Conservation (phyloP, 768 basidiomycete genomes). For the Hydnomerulius pinastri region DNA sequence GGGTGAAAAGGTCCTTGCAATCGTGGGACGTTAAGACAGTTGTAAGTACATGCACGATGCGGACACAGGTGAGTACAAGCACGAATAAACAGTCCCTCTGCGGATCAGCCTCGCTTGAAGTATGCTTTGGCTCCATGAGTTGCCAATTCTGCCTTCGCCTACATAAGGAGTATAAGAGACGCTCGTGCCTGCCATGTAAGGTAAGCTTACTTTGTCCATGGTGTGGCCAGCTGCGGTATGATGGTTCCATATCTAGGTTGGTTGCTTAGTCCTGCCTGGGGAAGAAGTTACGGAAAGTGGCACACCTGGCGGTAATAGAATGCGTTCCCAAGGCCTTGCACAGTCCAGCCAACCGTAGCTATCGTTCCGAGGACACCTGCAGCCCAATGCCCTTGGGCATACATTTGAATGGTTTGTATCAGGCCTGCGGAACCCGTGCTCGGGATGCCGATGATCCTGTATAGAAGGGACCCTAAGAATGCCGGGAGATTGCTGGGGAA, state of each 20-base stretch:
- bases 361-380: conserved; percentile 82
- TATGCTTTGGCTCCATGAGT: conserved; percentile 86
- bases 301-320: conserved; percentile 79
- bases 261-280: conserved; percentile 6
- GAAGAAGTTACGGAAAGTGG: conserved; percentile 16
- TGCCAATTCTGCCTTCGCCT: conserved; percentile 86
- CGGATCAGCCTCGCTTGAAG: conserved; percentile 73
- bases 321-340: conserved; percentile 82
- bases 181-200: neutral
- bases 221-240: conserved; percentile 85
- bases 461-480: conserved; percentile 22
- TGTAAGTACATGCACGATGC: conserved; percentile 20
- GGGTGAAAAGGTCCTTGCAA: too few relatives aligned
- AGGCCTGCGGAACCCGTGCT: conserved; percentile 95
- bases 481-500: conserved; percentile 18
- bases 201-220: conserved; percentile 71
- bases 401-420: conserved; percentile 89
- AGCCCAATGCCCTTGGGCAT: conserved; percentile 65
- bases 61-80: conserved; percentile 6
- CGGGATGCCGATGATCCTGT: conserved; percentile 92
- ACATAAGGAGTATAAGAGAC: conserved; percentile 15
- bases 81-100: conserved; percentile 6
- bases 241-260: conserved; percentile 68
- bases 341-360: conserved; percentile 82
- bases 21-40: conserved; percentile 7